Evolutionary conservation across 352 stramenopile genomes (phyloP), one percentile per base, ranked within the genome.

Genomic region (Pythium sp.): DNA sequence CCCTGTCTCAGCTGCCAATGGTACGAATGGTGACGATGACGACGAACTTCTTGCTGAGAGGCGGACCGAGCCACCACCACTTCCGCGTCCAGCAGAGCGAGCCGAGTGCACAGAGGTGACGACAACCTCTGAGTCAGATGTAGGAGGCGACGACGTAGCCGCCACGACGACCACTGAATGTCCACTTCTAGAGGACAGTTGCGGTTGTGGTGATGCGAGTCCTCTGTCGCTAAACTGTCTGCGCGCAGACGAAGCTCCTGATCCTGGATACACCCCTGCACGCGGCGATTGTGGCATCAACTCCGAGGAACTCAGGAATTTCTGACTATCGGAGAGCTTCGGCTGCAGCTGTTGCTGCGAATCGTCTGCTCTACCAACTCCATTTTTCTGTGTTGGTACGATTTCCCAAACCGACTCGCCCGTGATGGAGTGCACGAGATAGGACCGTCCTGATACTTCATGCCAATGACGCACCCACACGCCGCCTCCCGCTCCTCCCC

Each of bases 361-460:
- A 26, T 1, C 4, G 24, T 67, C 22, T 30, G 24, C 34, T 7
- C 8, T 51, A 24, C 5, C 38, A 1, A 22, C 22, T 4, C 9
- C 24, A n/a, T 32, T 60, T 6, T 53, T 64, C 18, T 54, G 15
- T 7, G 22, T 20, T 26, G 36, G 6, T 36, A 70, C 61, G n/a
- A 87, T 85, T 62, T 93, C 86, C 84, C 86, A 93, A 4, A 94
- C 76, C 0, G 79, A 80, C 65, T 92, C 84, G 4, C 78, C 74
- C 0, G 86, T 92, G 41, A 88, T 47, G 2, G 81, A 89, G 65
- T 94, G 86, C 18, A 90, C 82, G 12, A 94, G 77, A 64, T 89
- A 93, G 1, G 82, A 70, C 7, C 80, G 73, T 2, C 67, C 67
- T 5, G 78, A 90, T 12, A 64, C 67, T 0, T 86, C 75, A 57